These are phyloP conservation scores for Citrus hindsii DNA, from an alignment of 345 rosid genomes.

Conservation along the genomic window DNA sequence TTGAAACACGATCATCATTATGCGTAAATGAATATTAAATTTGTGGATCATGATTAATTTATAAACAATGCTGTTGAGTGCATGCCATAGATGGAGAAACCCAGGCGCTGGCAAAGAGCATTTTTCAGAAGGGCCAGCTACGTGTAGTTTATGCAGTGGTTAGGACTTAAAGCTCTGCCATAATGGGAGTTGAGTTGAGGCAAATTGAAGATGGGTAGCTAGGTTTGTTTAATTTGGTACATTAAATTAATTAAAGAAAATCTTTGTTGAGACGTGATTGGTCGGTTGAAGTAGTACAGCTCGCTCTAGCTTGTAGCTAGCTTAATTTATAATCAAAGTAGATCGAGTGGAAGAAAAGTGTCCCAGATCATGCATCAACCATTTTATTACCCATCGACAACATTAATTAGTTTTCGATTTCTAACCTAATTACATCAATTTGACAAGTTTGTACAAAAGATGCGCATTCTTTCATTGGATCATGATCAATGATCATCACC, in stretches of 20 bases:
- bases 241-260: neutral
- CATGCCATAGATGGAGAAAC: neutral
- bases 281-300: conserved; percentile 5
- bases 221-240: neutral
- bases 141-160: conserved; percentile 29
- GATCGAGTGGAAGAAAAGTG: conserved; percentile 21
- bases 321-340: neutral
- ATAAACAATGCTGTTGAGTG: neutral
- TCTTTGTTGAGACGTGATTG: conserved; percentile 30
- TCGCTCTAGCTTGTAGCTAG: neutral
- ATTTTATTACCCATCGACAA: neutral
- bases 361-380: conserved; percentile 11
- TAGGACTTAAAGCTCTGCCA: conserved; percentile 3
- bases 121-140: conserved; percentile 10
- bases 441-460: conserved; percentile 14
- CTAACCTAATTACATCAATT: conserved; percentile 25
- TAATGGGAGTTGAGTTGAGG: neutral
- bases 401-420: neutral
- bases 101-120: neutral
- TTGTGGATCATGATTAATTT: neutral
- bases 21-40: conserved; percentile 1
- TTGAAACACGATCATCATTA: conserved; percentile 5
- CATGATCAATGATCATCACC: neutral
- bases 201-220: neutral
- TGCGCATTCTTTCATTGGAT: neutral